A percentile compares a stretch with the other conserved stretches of the same genome.
phyloP scores from a whole-genome alignment of 495 filamentous ascomycete genomes.

The Usnea hakonensis region DNA sequence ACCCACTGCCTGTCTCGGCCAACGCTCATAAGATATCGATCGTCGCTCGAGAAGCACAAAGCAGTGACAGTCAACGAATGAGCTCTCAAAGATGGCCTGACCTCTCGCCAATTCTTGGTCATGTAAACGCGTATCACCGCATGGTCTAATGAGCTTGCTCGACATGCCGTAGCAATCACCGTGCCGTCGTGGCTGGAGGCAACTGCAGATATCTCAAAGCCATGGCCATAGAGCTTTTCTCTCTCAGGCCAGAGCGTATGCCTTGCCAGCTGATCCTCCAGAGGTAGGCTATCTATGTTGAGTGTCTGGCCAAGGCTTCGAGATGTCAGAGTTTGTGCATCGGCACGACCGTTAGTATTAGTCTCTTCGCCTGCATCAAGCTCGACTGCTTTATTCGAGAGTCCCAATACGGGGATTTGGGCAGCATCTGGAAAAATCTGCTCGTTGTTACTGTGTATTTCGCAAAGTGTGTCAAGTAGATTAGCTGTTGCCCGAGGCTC shows the following conservation, averaged over 20 bases:
- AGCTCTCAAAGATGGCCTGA: slow-evolving; percentile 69
- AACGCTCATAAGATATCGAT: slow-evolving; percentile 70
- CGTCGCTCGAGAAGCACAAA: slow-evolving; percentile 69
- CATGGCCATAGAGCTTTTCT: slow-evolving; percentile 97
- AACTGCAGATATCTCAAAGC: slow-evolving; percentile 92
- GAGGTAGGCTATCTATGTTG: slow-evolving; percentile 59
- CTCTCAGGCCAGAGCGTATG: slow-evolving; percentile 92
- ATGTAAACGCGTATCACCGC: slow-evolving; percentile 90
- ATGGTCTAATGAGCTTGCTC: slow-evolving; percentile 84
- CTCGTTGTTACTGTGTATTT: slow-evolving; percentile 39
- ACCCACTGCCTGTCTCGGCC: slow-evolving; percentile 88
- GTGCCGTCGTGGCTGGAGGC: slow-evolving; percentile 66
- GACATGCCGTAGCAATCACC: slow-evolving; percentile 86
- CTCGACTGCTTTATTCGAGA: slow-evolving; percentile 90
- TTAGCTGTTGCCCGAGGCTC: slow-evolving; percentile 76
- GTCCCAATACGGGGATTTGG: slow-evolving; percentile 85
- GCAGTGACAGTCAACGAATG: slow-evolving; percentile 80
- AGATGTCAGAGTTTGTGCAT: slow-evolving; percentile 25
- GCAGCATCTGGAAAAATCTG: slow-evolving; percentile 71
- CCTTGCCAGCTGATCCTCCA: slow-evolving; percentile 81
- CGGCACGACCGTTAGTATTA: slow-evolving; percentile 18
- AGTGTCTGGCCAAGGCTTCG: slow-evolving; percentile 27
- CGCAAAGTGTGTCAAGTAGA: slow-evolving; percentile 61
- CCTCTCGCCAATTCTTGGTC: slow-evolving; percentile 75
- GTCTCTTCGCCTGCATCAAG: slow-evolving; percentile 46